These are phyloP conservation scores for Diophrys sp. DNA, from an alignment of 73 alveolate genomes.

Conservation along the genomic window DNA sequence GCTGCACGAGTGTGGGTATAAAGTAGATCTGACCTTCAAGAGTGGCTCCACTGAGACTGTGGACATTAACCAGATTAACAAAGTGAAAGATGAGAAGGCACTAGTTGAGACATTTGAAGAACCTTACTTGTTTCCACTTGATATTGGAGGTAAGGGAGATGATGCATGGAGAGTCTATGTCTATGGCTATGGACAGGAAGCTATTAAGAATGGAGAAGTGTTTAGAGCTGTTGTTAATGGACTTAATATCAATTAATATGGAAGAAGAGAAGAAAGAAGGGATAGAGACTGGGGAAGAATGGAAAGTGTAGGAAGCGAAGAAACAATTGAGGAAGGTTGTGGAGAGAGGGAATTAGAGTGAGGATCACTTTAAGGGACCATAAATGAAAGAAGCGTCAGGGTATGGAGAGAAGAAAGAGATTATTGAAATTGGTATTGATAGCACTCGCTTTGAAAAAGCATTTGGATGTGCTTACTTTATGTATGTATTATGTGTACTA, in stretches of 20 bases:
- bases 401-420: too few relatives aligned
- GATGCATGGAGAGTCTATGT: slow-evolving; percentile 18
- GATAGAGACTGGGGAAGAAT: too few relatives aligned
- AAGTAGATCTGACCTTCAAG: slow-evolving; percentile 40
- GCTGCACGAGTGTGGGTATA: slow-evolving; percentile 48
- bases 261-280: too few relatives aligned
- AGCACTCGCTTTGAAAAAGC: too few relatives aligned
- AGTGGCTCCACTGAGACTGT: slow-evolving; percentile 19
- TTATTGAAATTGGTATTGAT: too few relatives aligned
- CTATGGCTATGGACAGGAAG: slow-evolving; percentile 51
- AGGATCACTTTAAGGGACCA: too few relatives aligned
- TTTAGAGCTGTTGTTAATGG: slow-evolving; percentile 66
- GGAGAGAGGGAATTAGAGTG: too few relatives aligned
- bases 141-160: slow-evolving; percentile 15
- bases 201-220: slow-evolving; percentile 58
- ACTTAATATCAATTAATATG: not conserved
- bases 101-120: slow-evolving; percentile 56
- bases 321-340: too few relatives aligned
- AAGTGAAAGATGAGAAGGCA: slow-evolving; percentile 39
- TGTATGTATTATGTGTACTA: too few relatives aligned
- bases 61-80: slow-evolving; percentile 20
- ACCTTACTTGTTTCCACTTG: slow-evolving; percentile 44
- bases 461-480: too few relatives aligned
- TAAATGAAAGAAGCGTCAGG: too few relatives aligned
- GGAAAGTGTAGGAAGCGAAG: too few relatives aligned